phyloP scores from a whole-genome alignment of 2,329 filamentous ascomycete genomes.

The Ascocoryne sarcoides region DNA sequence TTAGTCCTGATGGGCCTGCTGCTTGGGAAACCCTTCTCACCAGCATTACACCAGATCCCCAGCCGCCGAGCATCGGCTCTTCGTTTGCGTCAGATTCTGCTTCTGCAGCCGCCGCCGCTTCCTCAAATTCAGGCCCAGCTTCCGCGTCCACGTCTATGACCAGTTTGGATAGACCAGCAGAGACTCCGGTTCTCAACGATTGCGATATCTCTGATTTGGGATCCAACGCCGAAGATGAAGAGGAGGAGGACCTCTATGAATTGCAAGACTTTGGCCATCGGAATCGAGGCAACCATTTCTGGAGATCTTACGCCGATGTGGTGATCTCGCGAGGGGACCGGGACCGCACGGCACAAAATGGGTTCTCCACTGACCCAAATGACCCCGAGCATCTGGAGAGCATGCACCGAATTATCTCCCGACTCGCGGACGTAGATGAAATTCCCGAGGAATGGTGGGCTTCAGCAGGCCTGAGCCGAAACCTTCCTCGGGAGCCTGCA shows the following conservation, averaged over 20 bases:
- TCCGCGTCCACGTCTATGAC: slow-evolving; percentile 24
- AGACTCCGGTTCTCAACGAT: slow-evolving; percentile 14
- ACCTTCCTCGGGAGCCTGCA: slow-evolving; percentile 35
- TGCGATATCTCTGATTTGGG: slow-evolving; percentile 25
- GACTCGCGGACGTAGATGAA: slow-evolving; percentile 61
- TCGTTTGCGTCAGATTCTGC: slow-evolving; percentile 51
- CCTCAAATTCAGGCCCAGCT: slow-evolving; percentile 17
- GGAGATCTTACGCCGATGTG: slow-evolving; percentile 24
- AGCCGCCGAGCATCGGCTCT: slow-evolving; percentile 69
- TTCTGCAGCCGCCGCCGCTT: slow-evolving; percentile 19
- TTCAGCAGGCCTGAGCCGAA: slow-evolving; percentile 56
- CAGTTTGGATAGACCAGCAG: slow-evolving; percentile 15
- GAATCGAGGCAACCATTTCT: slow-evolving; percentile 7
- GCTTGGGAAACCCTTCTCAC: slow-evolving; percentile 74
- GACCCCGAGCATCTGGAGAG: slow-evolving; percentile 39
- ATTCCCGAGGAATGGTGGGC: slow-evolving; percentile 81
- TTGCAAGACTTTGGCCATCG: slow-evolving; percentile 5
- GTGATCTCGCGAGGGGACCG: slow-evolving; percentile 22
- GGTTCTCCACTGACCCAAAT: slow-evolving; percentile 20
- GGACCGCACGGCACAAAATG: slow-evolving; percentile 26
- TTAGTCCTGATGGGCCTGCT: slow-evolving; percentile 58
- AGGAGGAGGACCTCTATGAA: slow-evolving; percentile 27
- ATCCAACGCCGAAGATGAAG: slow-evolving; percentile 28
- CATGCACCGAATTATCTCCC: slow-evolving; percentile 65
- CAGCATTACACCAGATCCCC: slow-evolving; percentile 73